Evolutionary conservation across 1,284 basidiomycete species (phyloP), one percentile per base, ranked within the genome.

Genomic region (Cystobasidium pallidum): DNA sequence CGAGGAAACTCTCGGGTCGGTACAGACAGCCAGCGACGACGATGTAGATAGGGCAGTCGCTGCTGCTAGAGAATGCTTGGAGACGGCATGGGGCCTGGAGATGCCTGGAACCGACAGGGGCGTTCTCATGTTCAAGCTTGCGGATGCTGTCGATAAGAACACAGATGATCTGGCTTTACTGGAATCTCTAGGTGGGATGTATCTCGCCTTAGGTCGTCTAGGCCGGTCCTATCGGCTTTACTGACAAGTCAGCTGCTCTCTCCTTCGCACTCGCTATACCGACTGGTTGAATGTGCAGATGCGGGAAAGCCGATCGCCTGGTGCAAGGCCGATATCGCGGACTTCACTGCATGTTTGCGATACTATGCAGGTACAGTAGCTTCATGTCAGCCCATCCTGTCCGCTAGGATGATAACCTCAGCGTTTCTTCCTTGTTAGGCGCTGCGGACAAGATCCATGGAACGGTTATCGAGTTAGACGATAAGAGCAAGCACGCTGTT

Each of bases 391-490:
- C 13, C 21, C n/a, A 15, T 2, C 4, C 28, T 17, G 19, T 1
- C 8, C 30, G 24, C 24, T 17, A 10, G 34, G 11, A 21, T 39
- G 13, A 19, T 41, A 3, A 4, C 26, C 68, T 28, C 32, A 13
- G 15, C 1, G 52, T 8, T 26, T 47, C 2, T 6, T 36, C 47
- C 26, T 21, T 13, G 8, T n/a, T 41, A 67, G 75, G 76, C n/a
- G 64, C 70, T 21, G 79, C 66, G 17, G 79, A 80, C 77, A 80
- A 80, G 77, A 79, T 79, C 74, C 75, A 78, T 68, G 80, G 79
- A 21, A 78, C 80, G 74, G 76, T 77, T 54, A 79, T 81, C 55
- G 80, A 81, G 73, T 75, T 79, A 51, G 75, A 77, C 74, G 77
- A 77, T 66, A 70, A 74, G 66, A 65, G 66, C 54, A 78, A 78